Evolutionary conservation across 352 stramenopile genomes (phyloP).

Genomic region (Globisporangium mamillatum): DNA sequence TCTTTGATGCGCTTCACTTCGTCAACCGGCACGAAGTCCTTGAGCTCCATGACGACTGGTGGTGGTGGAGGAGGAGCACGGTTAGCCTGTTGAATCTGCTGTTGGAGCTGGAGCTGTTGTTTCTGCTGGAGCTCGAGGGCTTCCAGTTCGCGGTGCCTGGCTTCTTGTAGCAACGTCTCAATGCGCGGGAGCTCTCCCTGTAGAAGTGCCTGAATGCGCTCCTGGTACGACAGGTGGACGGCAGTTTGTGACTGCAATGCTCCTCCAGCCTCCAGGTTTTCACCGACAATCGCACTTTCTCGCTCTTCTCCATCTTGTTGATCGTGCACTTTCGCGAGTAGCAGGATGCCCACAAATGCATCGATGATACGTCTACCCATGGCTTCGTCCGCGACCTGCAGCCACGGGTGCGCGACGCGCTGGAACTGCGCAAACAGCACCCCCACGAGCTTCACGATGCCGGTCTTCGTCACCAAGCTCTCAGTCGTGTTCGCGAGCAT

Average conservation of each 20-base stretch:
- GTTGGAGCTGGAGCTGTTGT: not conserved
- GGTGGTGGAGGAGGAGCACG: slow-evolving; percentile 5
- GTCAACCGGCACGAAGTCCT: slow-evolving; percentile 64
- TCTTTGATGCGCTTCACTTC: slow-evolving; percentile 52
- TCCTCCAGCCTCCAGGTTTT: slow-evolving; percentile 28
- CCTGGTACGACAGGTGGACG: slow-evolving; percentile 42
- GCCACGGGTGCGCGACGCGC: slow-evolving; percentile 43
- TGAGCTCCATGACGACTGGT: slow-evolving; percentile 56
- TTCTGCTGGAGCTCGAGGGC: slow-evolving; percentile 19
- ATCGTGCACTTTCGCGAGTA: slow-evolving; percentile 39
- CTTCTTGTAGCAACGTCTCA: slow-evolving; percentile 29
- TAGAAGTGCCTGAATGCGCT: slow-evolving; percentile 56
- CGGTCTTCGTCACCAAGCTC: slow-evolving; percentile 36
- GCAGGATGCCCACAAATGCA: slow-evolving; percentile 44
- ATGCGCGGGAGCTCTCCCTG: slow-evolving; percentile 42
- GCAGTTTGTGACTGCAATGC: not conserved
- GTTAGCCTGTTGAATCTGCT: slow-evolving; percentile 19
- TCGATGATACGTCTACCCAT: slow-evolving; percentile 62
- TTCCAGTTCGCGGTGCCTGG: slow-evolving; percentile 18
- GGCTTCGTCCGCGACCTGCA: slow-evolving; percentile 55
- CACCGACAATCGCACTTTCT: not conserved
- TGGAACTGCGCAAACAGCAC: slow-evolving; percentile 61
- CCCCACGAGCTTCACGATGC: slow-evolving; percentile 34
- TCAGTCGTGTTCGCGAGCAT: slow-evolving; percentile 52
- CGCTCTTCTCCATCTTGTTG: not conserved